phyloP scores from a whole-genome alignment of 1,139 yeast species.

The Yamadazyma friedrichii region DNA sequence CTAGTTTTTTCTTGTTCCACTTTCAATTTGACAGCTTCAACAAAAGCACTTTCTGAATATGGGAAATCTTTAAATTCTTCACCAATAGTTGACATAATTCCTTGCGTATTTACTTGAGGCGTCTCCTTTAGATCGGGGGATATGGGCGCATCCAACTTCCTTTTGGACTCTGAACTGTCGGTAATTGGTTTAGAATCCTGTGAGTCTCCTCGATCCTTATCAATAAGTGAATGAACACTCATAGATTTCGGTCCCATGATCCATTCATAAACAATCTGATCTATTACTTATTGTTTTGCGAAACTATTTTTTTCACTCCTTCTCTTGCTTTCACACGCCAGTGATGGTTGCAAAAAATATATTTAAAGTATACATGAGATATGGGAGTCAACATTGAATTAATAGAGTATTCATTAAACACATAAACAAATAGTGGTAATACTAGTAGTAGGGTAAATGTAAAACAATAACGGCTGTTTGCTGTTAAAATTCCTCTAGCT shows the following conservation, averaged over 20 bases:
- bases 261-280: conserved; percentile 3
- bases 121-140: conserved; percentile 1
- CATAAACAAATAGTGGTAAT: too few relatives aligned
- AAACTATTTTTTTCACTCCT: background rate
- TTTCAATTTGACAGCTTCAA: conserved; percentile 61
- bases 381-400: background rate
- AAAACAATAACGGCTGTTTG: background rate
- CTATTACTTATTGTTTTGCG: conserved; percentile 2
- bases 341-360: background rate
- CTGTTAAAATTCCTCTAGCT: conserved; percentile 40
- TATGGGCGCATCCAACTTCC: background rate
- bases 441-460: background rate
- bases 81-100: conserved; percentile 39
- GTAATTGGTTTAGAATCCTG: conserved; percentile 2
- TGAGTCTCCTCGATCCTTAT: conserved; percentile 15
- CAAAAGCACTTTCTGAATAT: conserved; percentile 59
- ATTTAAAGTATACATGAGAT: background rate
- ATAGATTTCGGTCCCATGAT: conserved; percentile 18
- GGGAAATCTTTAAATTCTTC: conserved; percentile 54
- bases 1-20: conserved; percentile 81
- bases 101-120: background rate
- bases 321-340: conserved; percentile 2
- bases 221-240: conserved; percentile 29
- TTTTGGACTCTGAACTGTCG: background rate
- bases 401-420: background rate